Evolutionary conservation across 2,329 filamentous ascomycete species (phyloP).

Genomic region (Domatiomyces catenatus): DNA sequence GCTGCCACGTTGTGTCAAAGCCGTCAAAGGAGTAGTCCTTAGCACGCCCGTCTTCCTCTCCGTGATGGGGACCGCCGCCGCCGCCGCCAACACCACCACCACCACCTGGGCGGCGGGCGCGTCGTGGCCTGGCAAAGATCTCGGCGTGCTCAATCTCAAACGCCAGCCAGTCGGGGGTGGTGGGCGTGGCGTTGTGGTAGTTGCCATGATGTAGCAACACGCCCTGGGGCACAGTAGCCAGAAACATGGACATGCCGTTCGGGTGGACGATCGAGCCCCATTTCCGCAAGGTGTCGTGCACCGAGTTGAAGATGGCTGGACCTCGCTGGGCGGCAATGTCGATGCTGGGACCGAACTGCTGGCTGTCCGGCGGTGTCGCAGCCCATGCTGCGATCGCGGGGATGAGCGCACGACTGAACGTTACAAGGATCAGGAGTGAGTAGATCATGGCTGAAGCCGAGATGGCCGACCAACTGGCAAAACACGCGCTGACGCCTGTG

Average conservation of each 20-base stretch:
- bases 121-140: conserved; percentile 37
- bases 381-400: neutral
- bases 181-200: conserved; percentile 31
- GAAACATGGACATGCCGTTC: conserved; percentile 60
- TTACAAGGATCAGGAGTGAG: neutral
- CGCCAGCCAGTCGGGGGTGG: conserved; percentile 36
- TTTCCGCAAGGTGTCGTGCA: conserved; percentile 59
- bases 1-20: neutral
- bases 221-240: conserved; percentile 49
- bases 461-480: too few relatives aligned
- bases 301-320: conserved; percentile 48
- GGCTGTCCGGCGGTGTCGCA: neutral
- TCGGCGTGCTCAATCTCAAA: conserved; percentile 64
- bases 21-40: too few relatives aligned
- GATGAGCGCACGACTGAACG: neutral
- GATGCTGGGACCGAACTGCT: neutral
- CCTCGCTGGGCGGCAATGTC: neutral
- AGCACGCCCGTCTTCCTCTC: neutral
- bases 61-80: neutral
- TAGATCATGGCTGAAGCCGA: neutral
- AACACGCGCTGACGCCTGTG: too few relatives aligned
- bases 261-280: conserved; percentile 60
- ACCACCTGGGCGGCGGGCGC: neutral
- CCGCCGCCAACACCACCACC: neutral
- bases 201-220: conserved; percentile 56